Percentiles rank a stretch among this genome's conserved stretches.
Evolutionary conservation across 352 stramenopile species (phyloP).

Genomic region (Achlya hypogyna): DNA sequence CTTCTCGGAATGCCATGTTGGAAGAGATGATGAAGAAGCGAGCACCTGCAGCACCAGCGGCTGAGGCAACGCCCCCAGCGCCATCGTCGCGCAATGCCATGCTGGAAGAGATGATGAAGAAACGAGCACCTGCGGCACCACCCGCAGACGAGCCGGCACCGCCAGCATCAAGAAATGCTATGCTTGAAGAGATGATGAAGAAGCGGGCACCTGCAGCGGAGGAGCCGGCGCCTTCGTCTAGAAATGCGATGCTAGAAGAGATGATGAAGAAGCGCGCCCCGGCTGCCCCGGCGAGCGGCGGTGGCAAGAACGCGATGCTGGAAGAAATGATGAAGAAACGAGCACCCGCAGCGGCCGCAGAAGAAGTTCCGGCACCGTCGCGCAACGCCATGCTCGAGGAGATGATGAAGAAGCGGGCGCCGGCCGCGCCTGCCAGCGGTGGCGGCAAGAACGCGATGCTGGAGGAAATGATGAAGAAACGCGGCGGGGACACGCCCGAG

Average conservation of each 20-base stretch:
- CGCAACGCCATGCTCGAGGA: background rate
- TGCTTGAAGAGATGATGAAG: conserved; percentile 14
- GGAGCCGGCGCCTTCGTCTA: background rate
- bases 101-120: conserved; percentile 19
- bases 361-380: background rate
- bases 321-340: background rate
- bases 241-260: conserved; percentile 3
- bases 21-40: conserved; percentile 19
- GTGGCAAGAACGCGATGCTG: background rate
- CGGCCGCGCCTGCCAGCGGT: background rate
- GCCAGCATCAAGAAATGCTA: background rate
- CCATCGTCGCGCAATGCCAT: conserved; percentile 9
- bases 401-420: background rate
- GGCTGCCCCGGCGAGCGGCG: background rate
- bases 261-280: background rate
- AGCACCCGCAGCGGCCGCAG: background rate
- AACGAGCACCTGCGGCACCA: background rate
- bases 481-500: background rate
- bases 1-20: conserved; percentile 6
- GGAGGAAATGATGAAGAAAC: conserved; percentile 17
- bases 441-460: conserved; percentile 7
- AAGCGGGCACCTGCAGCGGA: background rate
- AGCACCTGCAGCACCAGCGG: background rate
- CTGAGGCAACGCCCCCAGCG: background rate
- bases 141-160: background rate